phyloP scores from a whole-genome alignment of 2,329 filamentous ascomycete genomes.

The Chaetomium globosum region DNA sequence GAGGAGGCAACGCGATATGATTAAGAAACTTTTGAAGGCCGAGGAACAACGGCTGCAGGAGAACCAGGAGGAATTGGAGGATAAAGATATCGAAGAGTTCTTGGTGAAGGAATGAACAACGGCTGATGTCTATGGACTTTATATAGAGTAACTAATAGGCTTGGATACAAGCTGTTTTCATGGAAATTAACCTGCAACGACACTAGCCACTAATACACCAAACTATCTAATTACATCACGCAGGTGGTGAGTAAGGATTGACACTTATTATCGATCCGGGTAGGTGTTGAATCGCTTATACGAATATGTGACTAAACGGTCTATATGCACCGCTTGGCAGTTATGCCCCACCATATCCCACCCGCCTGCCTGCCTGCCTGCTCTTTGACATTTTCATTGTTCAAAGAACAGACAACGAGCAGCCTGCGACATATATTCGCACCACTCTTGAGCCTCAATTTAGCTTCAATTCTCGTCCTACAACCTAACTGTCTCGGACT shows the following conservation, averaged over 20 bases:
- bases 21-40: conserved; percentile 66
- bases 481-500: background rate
- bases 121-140: background rate
- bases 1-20: conserved; percentile 66
- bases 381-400: background rate
- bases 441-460: background rate
- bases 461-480: background rate
- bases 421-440: background rate
- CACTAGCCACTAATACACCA: background rate
- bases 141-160: background rate
- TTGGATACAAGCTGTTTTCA: background rate
- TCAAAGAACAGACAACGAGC: background rate
- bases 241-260: background rate
- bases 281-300: background rate
- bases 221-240: background rate
- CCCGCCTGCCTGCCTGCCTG: background rate
- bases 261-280: no score
- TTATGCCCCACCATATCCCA: background rate
- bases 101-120: conserved; percentile 47
- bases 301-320: background rate
- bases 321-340: background rate
- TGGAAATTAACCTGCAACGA: background rate
- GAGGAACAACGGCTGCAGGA: conserved; percentile 62
- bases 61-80: conserved; percentile 63
- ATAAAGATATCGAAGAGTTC: conserved; percentile 75